Percentiles rank a stretch among this genome's conserved stretches.
These are phyloP conservation scores for Logfia minima DNA, from an alignment of 129 eudicot species.

Conservation along the genomic window DNA sequence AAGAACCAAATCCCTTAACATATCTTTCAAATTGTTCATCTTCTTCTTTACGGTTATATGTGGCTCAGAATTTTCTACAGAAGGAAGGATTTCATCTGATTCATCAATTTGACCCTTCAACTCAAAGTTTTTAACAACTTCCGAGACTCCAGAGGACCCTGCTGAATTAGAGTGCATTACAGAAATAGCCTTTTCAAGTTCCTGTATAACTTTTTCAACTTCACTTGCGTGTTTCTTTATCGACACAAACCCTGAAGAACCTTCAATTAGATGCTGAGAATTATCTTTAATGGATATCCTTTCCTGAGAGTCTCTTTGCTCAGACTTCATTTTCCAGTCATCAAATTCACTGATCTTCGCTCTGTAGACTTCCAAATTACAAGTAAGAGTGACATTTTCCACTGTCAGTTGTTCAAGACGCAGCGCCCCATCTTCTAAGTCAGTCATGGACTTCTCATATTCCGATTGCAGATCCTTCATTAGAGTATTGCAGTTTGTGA, in stretches of 20 bases:
- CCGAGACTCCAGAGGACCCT: too few species aligned
- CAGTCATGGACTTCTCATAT: constrained; percentile 41
- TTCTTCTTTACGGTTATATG: too few species aligned
- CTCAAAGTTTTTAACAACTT: too few species aligned
- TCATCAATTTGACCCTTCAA: too few species aligned
- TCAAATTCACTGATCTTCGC: constrained; percentile 39
- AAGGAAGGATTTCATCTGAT: too few species aligned
- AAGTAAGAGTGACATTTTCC: constrained; percentile 48
- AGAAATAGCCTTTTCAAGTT: too few species aligned
- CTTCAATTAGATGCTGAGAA: constrained; percentile 25
- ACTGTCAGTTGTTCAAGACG: constrained; percentile 47
- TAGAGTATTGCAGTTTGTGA: constrained; percentile 34
- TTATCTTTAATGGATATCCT: constrained; percentile 14
- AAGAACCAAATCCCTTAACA: too few species aligned
- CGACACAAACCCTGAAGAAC: constrained; percentile 16
- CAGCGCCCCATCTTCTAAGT: constrained; percentile 41
- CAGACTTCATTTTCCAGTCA: constrained; percentile 15
- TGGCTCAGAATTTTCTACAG: too few species aligned
- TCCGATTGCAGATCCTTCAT: constrained; percentile 39
- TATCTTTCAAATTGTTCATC: too few species aligned
- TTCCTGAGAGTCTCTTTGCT: constrained; percentile 11
- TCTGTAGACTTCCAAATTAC: constrained; percentile 41
- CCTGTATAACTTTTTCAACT: too few species aligned
- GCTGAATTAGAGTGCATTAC: too few species aligned
- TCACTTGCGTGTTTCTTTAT: too few species aligned